phyloP scores from a whole-genome alignment of 2,329 filamentous ascomycete species.

The Cladobotryum protrusum region DNA sequence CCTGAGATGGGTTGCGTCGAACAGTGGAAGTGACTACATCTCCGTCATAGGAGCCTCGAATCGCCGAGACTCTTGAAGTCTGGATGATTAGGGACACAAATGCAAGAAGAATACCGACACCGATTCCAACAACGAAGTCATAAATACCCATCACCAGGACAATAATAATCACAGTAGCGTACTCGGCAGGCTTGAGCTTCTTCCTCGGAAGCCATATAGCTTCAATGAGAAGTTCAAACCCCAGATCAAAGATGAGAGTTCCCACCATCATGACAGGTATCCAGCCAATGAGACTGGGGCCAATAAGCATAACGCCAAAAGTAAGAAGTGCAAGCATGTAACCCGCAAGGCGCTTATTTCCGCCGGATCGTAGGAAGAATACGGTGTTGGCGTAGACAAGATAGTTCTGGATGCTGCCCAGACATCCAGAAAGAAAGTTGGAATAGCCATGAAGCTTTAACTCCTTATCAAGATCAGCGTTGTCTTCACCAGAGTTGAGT shows the following conservation, averaged over 20 bases:
- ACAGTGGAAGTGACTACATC: constrained; percentile 89
- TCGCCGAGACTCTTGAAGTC: constrained; percentile 81
- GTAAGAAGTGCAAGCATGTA: constrained; percentile 77
- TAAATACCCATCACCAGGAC: constrained; percentile 94
- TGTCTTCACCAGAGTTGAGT: constrained; percentile 84
- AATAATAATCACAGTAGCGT: constrained; percentile 81
- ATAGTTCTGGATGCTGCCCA: constrained; percentile 92
- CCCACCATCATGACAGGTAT: constrained; percentile 98
- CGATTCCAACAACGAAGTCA: constrained; percentile 92
- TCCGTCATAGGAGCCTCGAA: constrained; percentile 85
- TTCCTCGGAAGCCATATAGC: constrained; percentile 84
- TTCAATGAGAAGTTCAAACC: constrained; percentile 85
- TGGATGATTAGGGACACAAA: constrained; percentile 89
- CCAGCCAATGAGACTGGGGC: constrained; percentile 82
- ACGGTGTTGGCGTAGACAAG: constrained; percentile 96
- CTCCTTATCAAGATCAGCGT: constrained; percentile 85
- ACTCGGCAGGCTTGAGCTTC: constrained; percentile 81
- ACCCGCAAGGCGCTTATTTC: constrained; percentile 78
- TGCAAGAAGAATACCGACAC: constrained; percentile 83
- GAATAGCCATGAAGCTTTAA: constrained; percentile 89
- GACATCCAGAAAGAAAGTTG: constrained; percentile 79
- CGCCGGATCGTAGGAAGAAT: constrained; percentile 92
- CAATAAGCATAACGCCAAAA: constrained; percentile 73
- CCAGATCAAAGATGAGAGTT: constrained; percentile 87
- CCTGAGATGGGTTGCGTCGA: constrained; percentile 80